Evolutionary conservation across 306 rosid genomes (phyloP).

Genomic region (Vigna radiata): DNA sequence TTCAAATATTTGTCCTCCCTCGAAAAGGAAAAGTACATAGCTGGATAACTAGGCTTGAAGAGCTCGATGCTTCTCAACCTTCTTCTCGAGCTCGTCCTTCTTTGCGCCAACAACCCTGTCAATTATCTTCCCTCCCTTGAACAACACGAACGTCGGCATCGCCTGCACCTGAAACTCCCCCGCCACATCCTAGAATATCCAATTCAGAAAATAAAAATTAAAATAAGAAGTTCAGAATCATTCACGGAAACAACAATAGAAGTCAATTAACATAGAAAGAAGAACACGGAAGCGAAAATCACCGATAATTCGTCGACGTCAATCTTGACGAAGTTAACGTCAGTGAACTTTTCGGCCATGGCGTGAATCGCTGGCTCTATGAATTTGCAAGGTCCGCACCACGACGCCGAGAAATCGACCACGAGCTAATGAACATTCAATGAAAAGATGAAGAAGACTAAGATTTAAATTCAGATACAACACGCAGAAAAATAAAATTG

Average conservation of each 20-base stretch:
- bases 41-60: not conserved
- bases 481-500: not conserved
- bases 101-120: slow-evolving; percentile 74
- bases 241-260: not conserved
- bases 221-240: not conserved
- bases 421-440: slow-evolving; percentile 52
- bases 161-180: slow-evolving; percentile 70
- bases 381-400: slow-evolving; percentile 96
- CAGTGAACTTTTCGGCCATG: slow-evolving; percentile 61
- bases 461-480: slow-evolving; percentile 14
- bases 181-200: slow-evolving; percentile 65
- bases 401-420: slow-evolving; percentile 89
- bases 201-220: not conserved
- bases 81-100: slow-evolving; percentile 82
- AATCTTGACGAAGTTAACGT: slow-evolving; percentile 79
- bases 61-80: slow-evolving; percentile 50
- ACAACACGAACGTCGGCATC: slow-evolving; percentile 87
- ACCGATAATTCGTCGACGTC: slow-evolving; percentile 91
- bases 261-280: too few species aligned
- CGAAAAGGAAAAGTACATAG: slow-evolving; percentile 10
- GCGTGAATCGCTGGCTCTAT: slow-evolving; percentile 72
- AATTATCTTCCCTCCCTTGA: slow-evolving; percentile 73
- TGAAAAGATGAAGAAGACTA: not conserved
- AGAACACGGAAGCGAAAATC: not conserved
- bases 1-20: too few species aligned